phyloP scores from a whole-genome alignment of 768 basidiomycete genomes.

The Boletus reticulatus region DNA sequence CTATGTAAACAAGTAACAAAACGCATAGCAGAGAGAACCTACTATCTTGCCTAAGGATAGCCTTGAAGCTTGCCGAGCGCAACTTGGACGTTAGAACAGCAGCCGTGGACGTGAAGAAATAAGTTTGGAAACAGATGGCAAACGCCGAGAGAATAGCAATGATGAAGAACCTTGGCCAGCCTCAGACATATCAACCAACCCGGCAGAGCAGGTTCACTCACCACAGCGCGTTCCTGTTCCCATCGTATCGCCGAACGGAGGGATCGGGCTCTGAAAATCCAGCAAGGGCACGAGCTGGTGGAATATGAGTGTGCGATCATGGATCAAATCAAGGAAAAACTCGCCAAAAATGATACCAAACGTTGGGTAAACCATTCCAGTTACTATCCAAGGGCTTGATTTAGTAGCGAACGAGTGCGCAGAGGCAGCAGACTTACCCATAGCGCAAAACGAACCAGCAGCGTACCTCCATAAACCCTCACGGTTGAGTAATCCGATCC shows the following conservation, averaged over 20 bases:
- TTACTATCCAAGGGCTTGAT: slow-evolving; percentile 17
- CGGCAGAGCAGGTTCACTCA: slow-evolving; percentile 21
- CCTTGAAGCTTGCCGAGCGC: slow-evolving; percentile 68
- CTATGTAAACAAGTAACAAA: neutral
- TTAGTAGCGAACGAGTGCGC: neutral
- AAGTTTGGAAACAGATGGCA: slow-evolving; percentile 67
- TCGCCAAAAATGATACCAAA: slow-evolving; percentile 66
- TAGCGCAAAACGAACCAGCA: slow-evolving; percentile 54
- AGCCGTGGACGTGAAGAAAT: slow-evolving; percentile 64
- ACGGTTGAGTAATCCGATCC: slow-evolving; percentile 65
- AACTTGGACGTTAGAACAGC: slow-evolving; percentile 69
- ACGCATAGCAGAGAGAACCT: slow-evolving; percentile 17
- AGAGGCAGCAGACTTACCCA: slow-evolving; percentile 26
- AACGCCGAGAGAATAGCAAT: slow-evolving; percentile 68
- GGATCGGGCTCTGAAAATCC: slow-evolving; percentile 48
- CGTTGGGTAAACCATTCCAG: slow-evolving; percentile 69
- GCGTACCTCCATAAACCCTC: slow-evolving; percentile 58
- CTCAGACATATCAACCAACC: slow-evolving; percentile 4
- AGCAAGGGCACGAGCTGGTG: slow-evolving; percentile 51
- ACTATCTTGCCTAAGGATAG: slow-evolving; percentile 88
- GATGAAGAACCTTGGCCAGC: slow-evolving; percentile 62
- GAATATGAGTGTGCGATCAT: neutral
- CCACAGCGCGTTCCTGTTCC: slow-evolving; percentile 74
- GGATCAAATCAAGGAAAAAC: neutral
- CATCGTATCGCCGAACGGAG: slow-evolving; percentile 46